Base-by-base conservation (phyloP, 192 early-diverging fungal species). In the Coemansia sp. region DNA sequence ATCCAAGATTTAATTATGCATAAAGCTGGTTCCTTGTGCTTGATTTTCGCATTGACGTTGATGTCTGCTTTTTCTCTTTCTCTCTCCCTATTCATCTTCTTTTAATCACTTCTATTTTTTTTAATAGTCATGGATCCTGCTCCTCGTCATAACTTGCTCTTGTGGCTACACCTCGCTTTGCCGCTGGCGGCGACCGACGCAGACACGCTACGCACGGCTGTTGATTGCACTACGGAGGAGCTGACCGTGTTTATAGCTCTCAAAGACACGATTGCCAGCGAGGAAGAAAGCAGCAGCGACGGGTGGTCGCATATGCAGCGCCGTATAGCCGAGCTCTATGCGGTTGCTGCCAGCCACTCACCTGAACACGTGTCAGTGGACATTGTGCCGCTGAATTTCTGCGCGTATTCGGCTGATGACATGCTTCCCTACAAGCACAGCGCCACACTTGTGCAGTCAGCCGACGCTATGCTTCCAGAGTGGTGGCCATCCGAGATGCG, bases 261-360 rank as follows among this genome's bases (percentile, higher is more conserved):
- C 5, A 32, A 38, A 32, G 46, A 66, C 15, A 50, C 63, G 4
- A 10, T 15, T 17, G 11, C 36, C n/a, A 38, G 66, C 0, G 65
- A 23, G 19, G 50, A 29, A 4, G 57, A 58, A n/a, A 31, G 14
- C 17, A 31, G 15, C 17, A 58, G 19, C 39, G 37, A 11, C 23
- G 80, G 80, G 5, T 82, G 80, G 80, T 62, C 69, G 59, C 70
- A 68, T 46, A 77, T 82, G 80, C 80, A 82, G 67, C 75, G 69
- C 17, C 80, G 75, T 10, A 50, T 82, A 9, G 71, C 80, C 19
- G 80, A 82, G 57, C 68, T 82, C 23, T 82, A 82, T 38, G 69
- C 68, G 4, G 38, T 71, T 15, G 37, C 75, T 25, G 67, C 25
- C 68, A 39, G 62, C 66, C 72, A 6, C 63, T 77, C 39, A 44